Conservation (phyloP, 148 eudicot genomes). For the Amaranthus hypochondriacus region DNA sequence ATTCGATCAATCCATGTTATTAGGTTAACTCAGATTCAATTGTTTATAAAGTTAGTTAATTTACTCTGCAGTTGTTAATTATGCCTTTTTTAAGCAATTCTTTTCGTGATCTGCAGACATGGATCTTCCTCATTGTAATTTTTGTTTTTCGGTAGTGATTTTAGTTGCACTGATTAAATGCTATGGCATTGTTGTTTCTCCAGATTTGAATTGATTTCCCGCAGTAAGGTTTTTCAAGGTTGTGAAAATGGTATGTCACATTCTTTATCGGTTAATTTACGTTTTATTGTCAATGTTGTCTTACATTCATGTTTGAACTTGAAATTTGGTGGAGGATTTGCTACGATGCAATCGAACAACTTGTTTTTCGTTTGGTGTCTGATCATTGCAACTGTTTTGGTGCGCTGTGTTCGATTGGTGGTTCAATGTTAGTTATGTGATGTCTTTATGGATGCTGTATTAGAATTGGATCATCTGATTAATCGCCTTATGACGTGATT, state of each 20-base stretch:
- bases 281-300: neutral
- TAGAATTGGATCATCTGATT: too few species aligned
- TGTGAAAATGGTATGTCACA: conserved; percentile 12
- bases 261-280: neutral
- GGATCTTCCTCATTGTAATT: neutral
- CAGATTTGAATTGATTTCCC: neutral
- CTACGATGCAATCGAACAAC: neutral
- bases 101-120: neutral
- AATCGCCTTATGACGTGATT: too few species aligned
- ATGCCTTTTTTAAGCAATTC: neutral
- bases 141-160: neutral
- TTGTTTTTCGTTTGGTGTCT: too few species aligned
- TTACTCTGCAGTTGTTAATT: neutral
- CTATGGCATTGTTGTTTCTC: neutral
- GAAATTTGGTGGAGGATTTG: neutral
- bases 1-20: neutral
- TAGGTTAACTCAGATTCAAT: neutral
- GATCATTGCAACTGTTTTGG: too few species aligned
- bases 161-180: neutral
- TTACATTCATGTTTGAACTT: neutral
- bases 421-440: too few species aligned
- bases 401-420: too few species aligned
- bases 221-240: neutral
- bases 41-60: neutral
- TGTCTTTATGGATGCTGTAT: too few species aligned